Evolutionary conservation across 164 flowering plant genomes (phyloP).

Genomic region (Warburgia ugandensis): DNA sequence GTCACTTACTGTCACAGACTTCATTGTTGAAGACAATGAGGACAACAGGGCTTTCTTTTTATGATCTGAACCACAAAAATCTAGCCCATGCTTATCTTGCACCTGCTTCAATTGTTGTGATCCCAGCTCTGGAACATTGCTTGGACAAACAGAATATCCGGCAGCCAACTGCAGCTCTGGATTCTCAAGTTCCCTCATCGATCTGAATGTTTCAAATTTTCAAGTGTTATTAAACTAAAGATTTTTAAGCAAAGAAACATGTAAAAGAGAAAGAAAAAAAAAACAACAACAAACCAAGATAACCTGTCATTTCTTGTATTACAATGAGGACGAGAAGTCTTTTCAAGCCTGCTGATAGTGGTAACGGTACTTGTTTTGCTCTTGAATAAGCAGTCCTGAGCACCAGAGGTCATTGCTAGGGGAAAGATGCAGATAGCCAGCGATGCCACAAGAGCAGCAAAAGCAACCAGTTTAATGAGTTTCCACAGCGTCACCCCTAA

Average conservation of each 20-base stretch:
- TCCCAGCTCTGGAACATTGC: constrained; percentile 14
- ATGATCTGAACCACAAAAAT: constrained; percentile 3
- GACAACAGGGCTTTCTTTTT: constrained; percentile 14
- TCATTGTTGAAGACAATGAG: constrained; percentile 18
- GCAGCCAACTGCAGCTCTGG: constrained; percentile 16
- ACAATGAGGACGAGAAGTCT: constrained; percentile 17
- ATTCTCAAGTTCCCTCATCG: constrained; percentile 22
- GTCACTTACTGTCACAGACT: constrained; percentile 20
- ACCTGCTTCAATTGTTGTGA: constrained; percentile 12
- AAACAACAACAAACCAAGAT: no score
- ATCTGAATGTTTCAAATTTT: constrained; percentile 19
- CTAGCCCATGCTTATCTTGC: constrained; percentile 13
- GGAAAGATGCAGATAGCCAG: no score
- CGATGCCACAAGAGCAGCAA: no score
- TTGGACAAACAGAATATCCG: constrained; percentile 21
- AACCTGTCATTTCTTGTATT: constrained; percentile 21
- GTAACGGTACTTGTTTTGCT: no score
- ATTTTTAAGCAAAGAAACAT: background rate
- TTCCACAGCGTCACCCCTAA: constrained; percentile 51
- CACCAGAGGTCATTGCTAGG: no score
- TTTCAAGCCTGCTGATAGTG: no score
- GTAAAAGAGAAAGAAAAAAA: background rate
- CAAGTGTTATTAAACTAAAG: constrained; percentile 1
- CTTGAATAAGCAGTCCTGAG: no score
- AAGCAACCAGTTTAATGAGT: constrained; percentile 22